Evolutionary conservation across 2,329 filamentous ascomycete genomes (phyloP), one percentile per base, ranked within the genome.

Genomic region (Zymoseptoria ardabiliae): DNA sequence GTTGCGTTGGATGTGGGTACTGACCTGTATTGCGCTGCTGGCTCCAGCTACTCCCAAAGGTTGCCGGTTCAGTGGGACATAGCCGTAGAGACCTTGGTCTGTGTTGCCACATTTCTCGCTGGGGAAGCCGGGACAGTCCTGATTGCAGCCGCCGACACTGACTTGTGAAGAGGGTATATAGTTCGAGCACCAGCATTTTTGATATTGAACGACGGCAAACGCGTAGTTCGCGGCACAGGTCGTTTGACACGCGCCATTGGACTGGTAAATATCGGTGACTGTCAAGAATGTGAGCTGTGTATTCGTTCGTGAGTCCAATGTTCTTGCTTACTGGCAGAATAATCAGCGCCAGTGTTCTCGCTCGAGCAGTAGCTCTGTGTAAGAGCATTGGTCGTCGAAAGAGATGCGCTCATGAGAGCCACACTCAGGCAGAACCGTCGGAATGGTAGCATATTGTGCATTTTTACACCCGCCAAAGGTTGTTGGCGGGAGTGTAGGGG

Each of bases 171-270:
- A 70, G 8, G 89, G 89, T 2, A 79, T 79, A 67, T 85, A 85
- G 51, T 91, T 81, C 45, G 87, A 86, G 71, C 89, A 93, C 88
- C 88, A 93, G 71, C 89, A 93, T 55, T 79, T 73, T 30, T 83
- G 77, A 17, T 74, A 79, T 66, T 90, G 82, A 1, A 91, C 76
- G 53, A 93, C 78, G 64, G 87, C 88, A 62, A 86, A 89, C 48
- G 88, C 87, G 64, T 79, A 88, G 17, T 78, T 65, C 20, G 70
- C 68, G 23, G 73, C 67, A 74, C 89, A 93, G 54, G 79, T 79
- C 54, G 82, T 75, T 54, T 78, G 75, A 70, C 89, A 93, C 11
- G 85, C 79, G 28, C 88, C 88, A 66, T 90, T 85, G 20, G 87
- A 88, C 71, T 91, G 87, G 57, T 69, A 77, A 51, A 70, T 73